These are phyloP conservation scores for Fusarium citri DNA, from an alignment of 2,329 filamentous ascomycete species.

Conservation along the genomic window DNA sequence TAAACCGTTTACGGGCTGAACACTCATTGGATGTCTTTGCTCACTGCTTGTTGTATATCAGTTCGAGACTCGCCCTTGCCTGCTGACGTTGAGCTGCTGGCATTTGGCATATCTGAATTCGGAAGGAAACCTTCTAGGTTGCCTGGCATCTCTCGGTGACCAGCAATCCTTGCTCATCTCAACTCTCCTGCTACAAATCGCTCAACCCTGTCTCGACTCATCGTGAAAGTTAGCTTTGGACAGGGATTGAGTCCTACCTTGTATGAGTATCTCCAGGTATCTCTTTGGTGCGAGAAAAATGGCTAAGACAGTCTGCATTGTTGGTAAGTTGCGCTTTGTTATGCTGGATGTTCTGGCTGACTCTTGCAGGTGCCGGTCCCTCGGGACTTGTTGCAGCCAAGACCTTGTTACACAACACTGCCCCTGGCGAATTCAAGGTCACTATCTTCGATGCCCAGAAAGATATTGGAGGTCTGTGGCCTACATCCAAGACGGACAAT, in stretches of 20 bases:
- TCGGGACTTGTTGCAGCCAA: constrained; percentile 78
- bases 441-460: constrained; percentile 75
- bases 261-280: constrained; percentile 39
- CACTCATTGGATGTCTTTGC: constrained; percentile 15
- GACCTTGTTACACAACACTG: constrained; percentile 72
- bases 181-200: constrained; percentile 35
- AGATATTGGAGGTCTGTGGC: constrained; percentile 84
- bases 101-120: not conserved
- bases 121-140: not conserved
- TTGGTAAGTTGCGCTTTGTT: constrained; percentile 48
- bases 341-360: constrained; percentile 1
- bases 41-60: constrained; percentile 18
- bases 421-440: constrained; percentile 69
- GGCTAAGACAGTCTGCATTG: constrained; percentile 56
- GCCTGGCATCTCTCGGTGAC: not conserved
- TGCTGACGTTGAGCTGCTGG: not conserved
- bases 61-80: not conserved
- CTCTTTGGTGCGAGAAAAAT: constrained; percentile 43
- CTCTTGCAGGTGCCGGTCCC: constrained; percentile 70
- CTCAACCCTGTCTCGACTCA: constrained; percentile 29
- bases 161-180: not conserved
- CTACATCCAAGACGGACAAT: constrained; percentile 61
- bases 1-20: constrained; percentile 35
- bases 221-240: constrained; percentile 9
- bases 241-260: constrained; percentile 18